A percentile compares a stretch with the other conserved stretches of the same genome.
Conservation (phyloP, 768 basidiomycete genomes). For the Suillus placidus region DNA sequence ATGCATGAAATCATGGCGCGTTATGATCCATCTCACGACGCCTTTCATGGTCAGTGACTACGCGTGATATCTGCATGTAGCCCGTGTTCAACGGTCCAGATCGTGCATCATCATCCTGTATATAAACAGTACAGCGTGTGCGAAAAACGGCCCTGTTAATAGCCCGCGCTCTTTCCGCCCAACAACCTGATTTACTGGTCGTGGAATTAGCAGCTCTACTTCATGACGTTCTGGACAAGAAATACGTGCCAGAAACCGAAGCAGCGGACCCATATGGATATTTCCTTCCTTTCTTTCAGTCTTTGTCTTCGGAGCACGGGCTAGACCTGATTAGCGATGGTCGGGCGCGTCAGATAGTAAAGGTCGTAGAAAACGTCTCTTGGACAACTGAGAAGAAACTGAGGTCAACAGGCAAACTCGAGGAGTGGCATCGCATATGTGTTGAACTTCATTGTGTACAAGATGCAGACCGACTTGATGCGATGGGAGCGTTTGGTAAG, state of each 20-base stretch:
- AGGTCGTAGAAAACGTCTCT: conserved; percentile 77
- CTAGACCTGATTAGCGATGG: conserved; percentile 64
- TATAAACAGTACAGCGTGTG: conserved; percentile 74
- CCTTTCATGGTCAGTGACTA: conserved; percentile 63
- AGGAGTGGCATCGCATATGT: conserved; percentile 70
- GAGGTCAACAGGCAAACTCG: conserved; percentile 54
- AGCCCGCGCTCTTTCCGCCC: conserved; percentile 49
- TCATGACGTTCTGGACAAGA: conserved; percentile 87
- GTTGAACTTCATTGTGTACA: conserved; percentile 81
- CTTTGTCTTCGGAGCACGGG: conserved; percentile 43
- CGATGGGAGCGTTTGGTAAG: conserved; percentile 79
- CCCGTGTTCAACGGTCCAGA: conserved; percentile 3
- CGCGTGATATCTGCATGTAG: conserved; percentile 4
- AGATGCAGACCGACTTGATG: conserved; percentile 79
- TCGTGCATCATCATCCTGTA: neutral
- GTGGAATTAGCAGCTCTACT: conserved; percentile 88
- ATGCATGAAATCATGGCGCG: conserved; percentile 75
- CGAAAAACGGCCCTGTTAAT: conserved; percentile 73
- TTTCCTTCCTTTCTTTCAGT: conserved; percentile 67
- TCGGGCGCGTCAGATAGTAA: conserved; percentile 55
- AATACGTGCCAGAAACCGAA: conserved; percentile 65
- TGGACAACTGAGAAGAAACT: conserved; percentile 84
- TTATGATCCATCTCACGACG: conserved; percentile 83
- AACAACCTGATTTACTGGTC: conserved; percentile 66
- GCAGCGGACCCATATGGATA: conserved; percentile 64